phyloP scores from a whole-genome alignment of 371 early-diverging fungal species.

The Capillidium rhysosporum region DNA sequence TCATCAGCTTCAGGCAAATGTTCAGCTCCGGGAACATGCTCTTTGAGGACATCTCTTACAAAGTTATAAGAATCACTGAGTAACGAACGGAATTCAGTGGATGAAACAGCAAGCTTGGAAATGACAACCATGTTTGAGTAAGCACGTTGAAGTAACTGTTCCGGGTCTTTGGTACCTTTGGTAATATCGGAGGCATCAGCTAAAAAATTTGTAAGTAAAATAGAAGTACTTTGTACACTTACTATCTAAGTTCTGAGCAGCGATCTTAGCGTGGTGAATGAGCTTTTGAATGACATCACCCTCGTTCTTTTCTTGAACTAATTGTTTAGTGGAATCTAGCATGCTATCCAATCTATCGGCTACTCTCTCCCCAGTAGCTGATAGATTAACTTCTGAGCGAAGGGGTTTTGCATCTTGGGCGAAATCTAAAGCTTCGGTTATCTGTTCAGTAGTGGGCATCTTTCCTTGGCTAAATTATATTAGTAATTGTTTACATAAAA shows the following conservation, averaged over 20 bases:
- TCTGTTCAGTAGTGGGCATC: constrained; percentile 10
- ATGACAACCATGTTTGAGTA: constrained; percentile 8
- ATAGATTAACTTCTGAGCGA: constrained; percentile 2
- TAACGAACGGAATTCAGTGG: constrained; percentile 17
- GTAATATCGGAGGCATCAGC: not conserved
- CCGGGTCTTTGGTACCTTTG: constrained; percentile 1
- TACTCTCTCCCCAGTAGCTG: constrained; percentile 9
- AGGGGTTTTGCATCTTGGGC: constrained; percentile 9
- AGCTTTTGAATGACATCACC: constrained; percentile 9
- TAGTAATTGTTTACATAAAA: not conserved
- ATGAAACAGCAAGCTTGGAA: constrained; percentile 13
- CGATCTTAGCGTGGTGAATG: constrained; percentile 4
- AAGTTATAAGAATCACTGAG: constrained; percentile 13
- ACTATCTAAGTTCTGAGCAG: constrained; percentile 1
- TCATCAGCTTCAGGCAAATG: constrained; percentile 1
- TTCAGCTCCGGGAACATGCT: constrained; percentile 6
- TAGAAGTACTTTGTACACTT: not conserved
- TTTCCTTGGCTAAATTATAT: constrained; percentile 6
- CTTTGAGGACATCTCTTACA: constrained; percentile 10
- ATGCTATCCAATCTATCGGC: constrained; percentile 3
- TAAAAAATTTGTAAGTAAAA: not conserved
- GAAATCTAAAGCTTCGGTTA: constrained; percentile 4
- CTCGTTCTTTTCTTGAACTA: constrained; percentile 9
- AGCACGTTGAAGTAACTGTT: not conserved
- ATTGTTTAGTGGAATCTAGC: constrained; percentile 9